Evolutionary conservation across 2,329 filamentous ascomycete species (phyloP).

Genomic region (Apiospora koreana): DNA sequence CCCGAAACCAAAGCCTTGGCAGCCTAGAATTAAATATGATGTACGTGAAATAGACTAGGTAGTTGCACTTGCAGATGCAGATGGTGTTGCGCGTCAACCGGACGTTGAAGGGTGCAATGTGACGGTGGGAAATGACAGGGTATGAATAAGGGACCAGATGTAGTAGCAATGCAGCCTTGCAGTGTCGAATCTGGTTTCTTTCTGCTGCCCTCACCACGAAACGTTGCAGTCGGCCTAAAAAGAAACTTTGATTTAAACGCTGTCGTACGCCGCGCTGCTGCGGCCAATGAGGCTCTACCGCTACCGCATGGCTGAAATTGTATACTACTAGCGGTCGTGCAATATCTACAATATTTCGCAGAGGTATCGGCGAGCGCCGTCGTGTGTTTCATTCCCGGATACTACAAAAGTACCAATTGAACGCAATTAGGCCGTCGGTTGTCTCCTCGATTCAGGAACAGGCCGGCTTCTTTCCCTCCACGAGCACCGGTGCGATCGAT

Average conservation of each 20-base stretch:
- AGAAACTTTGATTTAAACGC: background rate
- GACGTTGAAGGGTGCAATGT: background rate
- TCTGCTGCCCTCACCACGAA: background rate
- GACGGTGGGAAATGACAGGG: slow-evolving; percentile 1
- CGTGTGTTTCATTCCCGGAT: background rate
- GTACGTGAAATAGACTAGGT: too few species aligned
- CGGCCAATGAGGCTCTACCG: background rate
- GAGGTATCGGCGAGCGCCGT: background rate
- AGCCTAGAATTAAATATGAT: background rate
- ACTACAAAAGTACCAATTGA: background rate
- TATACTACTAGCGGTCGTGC: background rate
- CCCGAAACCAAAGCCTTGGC: background rate
- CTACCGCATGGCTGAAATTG: background rate
- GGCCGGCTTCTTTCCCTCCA: background rate
- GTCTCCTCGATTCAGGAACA: background rate
- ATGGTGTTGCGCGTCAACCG: background rate
- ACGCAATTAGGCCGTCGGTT: background rate
- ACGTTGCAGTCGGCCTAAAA: slow-evolving; percentile 4
- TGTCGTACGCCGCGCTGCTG: background rate
- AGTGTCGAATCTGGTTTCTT: background rate
- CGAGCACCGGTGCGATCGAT: background rate
- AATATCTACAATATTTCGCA: too few species aligned
- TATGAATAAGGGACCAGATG: background rate
- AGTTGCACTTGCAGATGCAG: background rate
- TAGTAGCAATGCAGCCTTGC: background rate